Base-by-base conservation (phyloP, 2,329 filamentous ascomycete genomes). In the Colletotrichum sp. region DNA sequence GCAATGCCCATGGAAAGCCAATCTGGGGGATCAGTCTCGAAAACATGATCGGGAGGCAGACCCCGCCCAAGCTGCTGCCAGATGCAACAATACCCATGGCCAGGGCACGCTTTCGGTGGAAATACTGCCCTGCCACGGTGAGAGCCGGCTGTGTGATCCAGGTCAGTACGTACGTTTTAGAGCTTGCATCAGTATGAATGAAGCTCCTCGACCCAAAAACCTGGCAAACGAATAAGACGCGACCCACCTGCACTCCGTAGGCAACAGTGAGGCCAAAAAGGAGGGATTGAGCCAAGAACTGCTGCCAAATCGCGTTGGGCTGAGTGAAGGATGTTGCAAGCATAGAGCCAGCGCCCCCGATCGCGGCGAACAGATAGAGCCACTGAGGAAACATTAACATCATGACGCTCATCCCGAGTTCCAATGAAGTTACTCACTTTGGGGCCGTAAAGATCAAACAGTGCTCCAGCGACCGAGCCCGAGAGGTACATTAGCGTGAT, bases 11-110 rank as follows among this genome's bases (percentile, higher is more conserved):
- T 13, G 82, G 82, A 76, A 86, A 87, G 1, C 86, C 86, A 36
- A 86, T 79, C 5, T 69, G 27, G 38, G 85, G 84, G 73, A 93
- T 83, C 73, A 93, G 83, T 73, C 89, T 84, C 72, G 90, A 82
- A 67, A 85, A 87, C 73, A 94, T 86, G 75, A 94, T 91, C 58
- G 93, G 82, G 71, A 94, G 91, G 15, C 90, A 84, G 57, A 86
- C 83, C 29, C 90, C 90, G 3, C 90, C 90, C 5, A 91, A 77
- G 8, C 87, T 88, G 1, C 87, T 88, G 9, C 90, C 90, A 4
- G 87, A 84, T 3, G 87, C 86, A 75, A 87, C 84, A 75, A 91
- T 82, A 13, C 89, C 90, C 27, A 89, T 86, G 16, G 89, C 90
- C 36, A 87, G 81, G 29, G 86, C 89, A n/a, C 90, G 86, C 86